These are phyloP conservation scores for Populus ilicifolia DNA, from an alignment of 345 rosid genomes.

Conservation along the genomic window DNA sequence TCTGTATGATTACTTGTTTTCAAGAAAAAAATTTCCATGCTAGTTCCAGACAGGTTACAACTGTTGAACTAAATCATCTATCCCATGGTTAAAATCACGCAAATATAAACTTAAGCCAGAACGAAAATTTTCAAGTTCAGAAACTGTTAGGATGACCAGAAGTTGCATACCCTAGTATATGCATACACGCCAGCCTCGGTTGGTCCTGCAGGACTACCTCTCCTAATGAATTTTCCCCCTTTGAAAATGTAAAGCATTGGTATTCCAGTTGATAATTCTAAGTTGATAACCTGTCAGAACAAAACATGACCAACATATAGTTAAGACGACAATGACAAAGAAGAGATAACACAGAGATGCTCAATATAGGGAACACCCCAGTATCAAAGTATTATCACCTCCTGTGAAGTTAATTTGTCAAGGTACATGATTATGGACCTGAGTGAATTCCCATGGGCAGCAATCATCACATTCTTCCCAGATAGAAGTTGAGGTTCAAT, in stretches of 20 bases:
- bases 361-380: background rate
- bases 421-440: conserved; percentile 97
- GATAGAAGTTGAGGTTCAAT: conserved; percentile 78
- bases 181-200: conserved; percentile 95
- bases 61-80: background rate
- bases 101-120: background rate
- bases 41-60: background rate
- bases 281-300: conserved; percentile 56
- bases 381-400: conserved; percentile 41
- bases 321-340: background rate
- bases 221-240: conserved; percentile 77
- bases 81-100: background rate
- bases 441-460: conserved; percentile 93
- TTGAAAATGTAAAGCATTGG: conserved; percentile 93
- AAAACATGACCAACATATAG: background rate
- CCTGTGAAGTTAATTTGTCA: conserved; percentile 88
- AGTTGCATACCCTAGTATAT: conserved; percentile 64
- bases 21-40: background rate
- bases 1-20: background rate
- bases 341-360: background rate
- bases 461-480: conserved; percentile 87
- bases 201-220: conserved; percentile 90
- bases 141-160: background rate
- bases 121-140: background rate
- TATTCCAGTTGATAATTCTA: conserved; percentile 87